Percentiles rank a stretch among this genome's conserved stretches.
These are phyloP conservation scores for Tanozyma kutaoensis DNA, from an alignment of 805 yeast genomes.

Conservation along the genomic window DNA sequence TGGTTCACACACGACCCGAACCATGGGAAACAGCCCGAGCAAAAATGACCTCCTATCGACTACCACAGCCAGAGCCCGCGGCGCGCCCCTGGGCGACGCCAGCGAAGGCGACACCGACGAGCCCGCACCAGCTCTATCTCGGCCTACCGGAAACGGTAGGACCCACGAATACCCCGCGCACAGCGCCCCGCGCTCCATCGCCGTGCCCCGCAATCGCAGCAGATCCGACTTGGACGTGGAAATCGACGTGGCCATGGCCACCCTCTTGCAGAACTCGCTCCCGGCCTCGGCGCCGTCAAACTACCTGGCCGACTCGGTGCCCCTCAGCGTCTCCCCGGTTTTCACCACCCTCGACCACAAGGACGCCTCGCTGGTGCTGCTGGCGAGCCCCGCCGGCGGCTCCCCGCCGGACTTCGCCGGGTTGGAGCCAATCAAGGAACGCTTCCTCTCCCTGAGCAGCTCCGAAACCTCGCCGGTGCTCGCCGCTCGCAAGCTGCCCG, in stretches of 20 bases:
- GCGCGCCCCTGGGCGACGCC: constrained; percentile 11
- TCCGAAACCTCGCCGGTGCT: constrained; percentile 12
- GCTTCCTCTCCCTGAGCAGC: constrained; percentile 6
- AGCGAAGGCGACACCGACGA: constrained; percentile 30
- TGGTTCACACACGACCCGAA: too few relatives aligned
- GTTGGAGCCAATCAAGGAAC: not conserved
- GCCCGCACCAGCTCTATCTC: constrained; percentile 29
- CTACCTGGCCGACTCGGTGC: too few relatives aligned
- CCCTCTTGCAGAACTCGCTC: constrained; percentile 10
- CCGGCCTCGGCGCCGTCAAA: constrained; percentile 1
- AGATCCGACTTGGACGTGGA: constrained; percentile 20
- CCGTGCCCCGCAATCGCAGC: constrained; percentile 1
- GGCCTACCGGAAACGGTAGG: constrained; percentile 12
- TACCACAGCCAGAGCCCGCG: constrained; percentile 15
- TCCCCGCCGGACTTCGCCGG: constrained; percentile 2
- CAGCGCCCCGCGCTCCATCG: too few relatives aligned
- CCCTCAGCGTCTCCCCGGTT: constrained; percentile 14
- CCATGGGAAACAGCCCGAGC: constrained; percentile 60
- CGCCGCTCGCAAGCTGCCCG: constrained; percentile 9
- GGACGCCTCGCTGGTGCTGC: constrained; percentile 26
- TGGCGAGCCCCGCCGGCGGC: constrained; percentile 11
- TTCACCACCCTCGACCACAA: constrained; percentile 18
- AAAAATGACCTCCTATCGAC: constrained; percentile 35
- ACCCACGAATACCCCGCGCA: constrained; percentile 4
- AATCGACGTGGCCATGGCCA: constrained; percentile 34